Percentiles rank a stretch among this genome's conserved stretches.
These are phyloP conservation scores for Sindora glabra DNA, from an alignment of 306 rosid species.

Conservation along the genomic window DNA sequence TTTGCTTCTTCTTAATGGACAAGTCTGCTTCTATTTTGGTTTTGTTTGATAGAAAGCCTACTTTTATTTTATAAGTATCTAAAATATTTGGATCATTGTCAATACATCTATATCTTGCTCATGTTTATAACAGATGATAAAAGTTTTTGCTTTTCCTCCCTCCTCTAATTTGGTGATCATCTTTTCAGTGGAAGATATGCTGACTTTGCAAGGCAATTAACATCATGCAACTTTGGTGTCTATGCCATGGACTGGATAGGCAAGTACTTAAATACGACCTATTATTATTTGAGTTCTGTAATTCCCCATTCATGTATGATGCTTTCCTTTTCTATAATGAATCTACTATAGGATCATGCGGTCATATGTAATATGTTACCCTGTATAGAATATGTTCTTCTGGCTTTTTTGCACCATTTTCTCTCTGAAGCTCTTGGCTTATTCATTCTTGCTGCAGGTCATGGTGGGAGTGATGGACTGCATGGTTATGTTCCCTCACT, in stretches of 20 bases:
- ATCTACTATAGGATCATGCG: neutral
- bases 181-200: slow-evolving; percentile 92
- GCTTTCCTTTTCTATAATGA: no score
- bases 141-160: neutral
- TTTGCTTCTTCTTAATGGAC: neutral
- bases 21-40: no score
- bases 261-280: slow-evolving; percentile 16
- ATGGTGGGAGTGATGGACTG: slow-evolving; percentile 98
- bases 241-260: slow-evolving; percentile 99
- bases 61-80: neutral
- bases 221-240: slow-evolving; percentile 76
- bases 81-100: neutral
- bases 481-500: slow-evolving; percentile 98
- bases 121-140: neutral
- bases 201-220: slow-evolving; percentile 71
- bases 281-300: no score
- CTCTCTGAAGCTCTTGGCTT: neutral
- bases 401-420: neutral
- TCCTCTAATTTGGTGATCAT: slow-evolving; percentile 16
- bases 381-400: neutral
- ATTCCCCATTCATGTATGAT: no score
- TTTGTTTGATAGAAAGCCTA: no score
- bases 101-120: neutral
- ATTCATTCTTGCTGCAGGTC: slow-evolving; percentile 62
- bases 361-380: neutral